Evolutionary conservation across 768 basidiomycete species (phyloP).

Genomic region (Hericium coralloides): DNA sequence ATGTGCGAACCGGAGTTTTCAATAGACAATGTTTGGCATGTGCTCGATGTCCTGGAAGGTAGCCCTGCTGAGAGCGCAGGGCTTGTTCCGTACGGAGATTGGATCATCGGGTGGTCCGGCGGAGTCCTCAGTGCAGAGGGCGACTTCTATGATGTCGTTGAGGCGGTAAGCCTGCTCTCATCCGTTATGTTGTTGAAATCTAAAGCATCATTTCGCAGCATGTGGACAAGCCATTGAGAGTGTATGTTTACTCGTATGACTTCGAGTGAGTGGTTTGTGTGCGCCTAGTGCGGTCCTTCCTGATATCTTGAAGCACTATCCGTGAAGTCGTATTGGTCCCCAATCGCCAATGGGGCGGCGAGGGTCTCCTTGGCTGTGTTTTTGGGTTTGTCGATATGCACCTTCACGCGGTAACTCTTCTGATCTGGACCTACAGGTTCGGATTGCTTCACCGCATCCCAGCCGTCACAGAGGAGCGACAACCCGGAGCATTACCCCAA

Average conservation of each 20-base stretch:
- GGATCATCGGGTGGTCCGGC: slow-evolving; percentile 88
- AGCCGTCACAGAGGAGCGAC: slow-evolving; percentile 52
- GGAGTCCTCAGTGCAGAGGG: slow-evolving; percentile 85
- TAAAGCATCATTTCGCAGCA: slow-evolving; percentile 41
- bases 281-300: neutral
- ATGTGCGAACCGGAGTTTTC: slow-evolving; percentile 87
- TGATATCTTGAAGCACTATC: slow-evolving; percentile 51
- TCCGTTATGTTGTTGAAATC: neutral
- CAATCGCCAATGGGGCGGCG: slow-evolving; percentile 96
- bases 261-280: slow-evolving; percentile 56
- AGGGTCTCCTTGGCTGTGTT: slow-evolving; percentile 89
- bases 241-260: slow-evolving; percentile 96
- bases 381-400: slow-evolving; percentile 61
- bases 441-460: slow-evolving; percentile 93
- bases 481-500: slow-evolving; percentile 47
- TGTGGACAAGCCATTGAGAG: slow-evolving; percentile 84
- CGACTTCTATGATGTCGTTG: slow-evolving; percentile 95
- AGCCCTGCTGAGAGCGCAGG: slow-evolving; percentile 95
- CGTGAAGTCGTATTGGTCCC: slow-evolving; percentile 92
- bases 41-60: slow-evolving; percentile 92
- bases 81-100: slow-evolving; percentile 83
- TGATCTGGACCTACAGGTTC: slow-evolving; percentile 40
- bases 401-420: neutral
- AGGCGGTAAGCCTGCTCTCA: slow-evolving; percentile 54
- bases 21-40: slow-evolving; percentile 95